Evolutionary conservation across 202 grass and related monocot species (phyloP), one percentile per base, ranked within the genome.

Genomic region (Thinopyrum obtusiflorum): DNA sequence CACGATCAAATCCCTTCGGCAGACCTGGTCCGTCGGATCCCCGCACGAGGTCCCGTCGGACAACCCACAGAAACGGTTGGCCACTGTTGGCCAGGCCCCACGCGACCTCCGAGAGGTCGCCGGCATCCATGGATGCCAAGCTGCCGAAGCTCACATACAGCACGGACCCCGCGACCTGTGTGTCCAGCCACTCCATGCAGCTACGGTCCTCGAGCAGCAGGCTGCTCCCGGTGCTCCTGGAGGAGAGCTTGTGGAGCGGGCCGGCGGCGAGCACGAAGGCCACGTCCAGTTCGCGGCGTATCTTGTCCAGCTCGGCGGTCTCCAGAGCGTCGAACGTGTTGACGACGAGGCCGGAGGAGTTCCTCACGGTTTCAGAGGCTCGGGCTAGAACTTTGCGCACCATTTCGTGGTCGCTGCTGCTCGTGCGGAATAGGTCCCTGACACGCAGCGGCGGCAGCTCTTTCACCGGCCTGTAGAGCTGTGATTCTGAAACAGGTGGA

Each of bases 91-190:
- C 86, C 11, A 97, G 44, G 0, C 83, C 91, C 74, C 78, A 83
- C 24, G 87, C 89, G 67, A 85, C 69, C 28, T 97, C 94, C 23
- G 59, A 76, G 23, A 94, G 65, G 65, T 68, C 42, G n/a, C 3
- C 13, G 17, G 4, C 55, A 33, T 76, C 89, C 28, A 89, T 4
- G 80, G 27, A 20, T 0, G 80, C 60, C 4, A 87, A 0, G 84
- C 89, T 92, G 0, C 89, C 94, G 6, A 97, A 87, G 84, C 89
- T 94, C 26, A 89, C 87, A 23, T 90, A 94, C 26, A 94, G 60
- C 59, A 97, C 91, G 1, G 91, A 90, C 8, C 55, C 24, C 55
- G 14, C 8, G 81, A 2, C 23, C n/a, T 77, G 84, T n/a, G 35
- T 59, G 61, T 94, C 83, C 27, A 97, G 73, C 94, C 94, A 97